A percentile compares a stretch with the other conserved stretches of the same genome.
These are phyloP conservation scores for Gelatoporia subvermispora DNA, from an alignment of 768 basidiomycete species.

Conservation along the genomic window DNA sequence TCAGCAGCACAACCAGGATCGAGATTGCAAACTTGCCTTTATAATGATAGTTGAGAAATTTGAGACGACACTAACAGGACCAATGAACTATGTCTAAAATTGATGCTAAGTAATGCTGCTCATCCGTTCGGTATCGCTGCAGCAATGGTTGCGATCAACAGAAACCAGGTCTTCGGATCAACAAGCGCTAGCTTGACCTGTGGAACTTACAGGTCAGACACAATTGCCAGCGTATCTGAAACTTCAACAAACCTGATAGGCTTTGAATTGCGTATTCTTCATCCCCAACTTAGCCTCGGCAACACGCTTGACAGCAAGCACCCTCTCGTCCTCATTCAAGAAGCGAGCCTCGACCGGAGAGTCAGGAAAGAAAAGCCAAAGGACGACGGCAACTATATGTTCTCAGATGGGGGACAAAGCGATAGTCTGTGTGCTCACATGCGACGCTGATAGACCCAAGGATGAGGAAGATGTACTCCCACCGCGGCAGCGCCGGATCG, in stretches of 20 bases:
- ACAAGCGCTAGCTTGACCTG: slow-evolving; percentile 12
- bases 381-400: slow-evolving; percentile 10
- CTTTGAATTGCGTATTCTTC: slow-evolving; percentile 34
- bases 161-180: slow-evolving; percentile 33
- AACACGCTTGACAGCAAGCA: slow-evolving; percentile 33
- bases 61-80: slow-evolving; percentile 8
- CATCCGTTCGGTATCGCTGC: slow-evolving; percentile 31
- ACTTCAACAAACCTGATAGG: slow-evolving; percentile 27
- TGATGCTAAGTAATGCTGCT: too few species aligned
- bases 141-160: slow-evolving; percentile 28
- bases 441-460: slow-evolving; percentile 10
- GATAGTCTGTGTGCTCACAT: slow-evolving; percentile 1
- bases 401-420: too few species aligned
- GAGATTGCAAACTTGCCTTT: slow-evolving; percentile 6
- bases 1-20: not conserved
- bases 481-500: slow-evolving; percentile 8
- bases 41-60: slow-evolving; percentile 23
- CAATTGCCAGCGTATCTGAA: not conserved
- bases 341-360: slow-evolving; percentile 29
- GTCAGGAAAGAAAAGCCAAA: slow-evolving; percentile 33
- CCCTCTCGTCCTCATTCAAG: slow-evolving; percentile 25
- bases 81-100: too few species aligned
- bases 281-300: slow-evolving; percentile 26
- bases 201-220: not conserved
- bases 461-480: slow-evolving; percentile 17